Base-by-base conservation (phyloP, 148 eudicot genomes). In the Dianthus caryophyllus region DNA sequence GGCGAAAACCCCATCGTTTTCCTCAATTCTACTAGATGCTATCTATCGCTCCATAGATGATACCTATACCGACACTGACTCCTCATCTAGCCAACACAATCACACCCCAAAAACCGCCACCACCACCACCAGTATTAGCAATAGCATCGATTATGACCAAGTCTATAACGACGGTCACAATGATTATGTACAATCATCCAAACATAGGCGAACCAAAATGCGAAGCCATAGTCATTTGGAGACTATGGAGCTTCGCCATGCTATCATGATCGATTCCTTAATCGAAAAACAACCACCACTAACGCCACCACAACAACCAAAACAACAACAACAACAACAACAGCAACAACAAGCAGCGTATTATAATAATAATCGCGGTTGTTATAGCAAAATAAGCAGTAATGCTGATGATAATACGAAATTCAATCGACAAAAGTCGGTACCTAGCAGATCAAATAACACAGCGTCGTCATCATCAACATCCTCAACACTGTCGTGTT, bases 21-120 rank as follows among this genome's bases (percentile, higher is more conserved):
- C 96, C 5, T 89, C 96, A 11, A 74, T 84, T 30, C 91, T 89
- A 33, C 86, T 89, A 33, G 96, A 89, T 60, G 65, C 91, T 29
- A 84, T 89, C 36, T 84, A 82, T 64, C 83, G 77, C 11, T 88
- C 91, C 0, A 79, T 86, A 12, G 96, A 89, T 41, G 84, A 38
- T 20, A 70, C 59, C 39, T 48, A 17, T 30, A 36, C 48, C 31
- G 38, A 14, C 27, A 33, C 50, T 48, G 44, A 58, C 74, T 43
- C 66, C 62, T 58, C 62, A 18, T 58, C 41, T 58, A 58, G 62
- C 62, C 38, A 58, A 2, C 62, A 29, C 64, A 24, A 14, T 43
- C 27, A 41, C 56, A 57, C 53, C 24, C 50, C 54, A 10, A 57
- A 9, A 36, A 60, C 59, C 39, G 22, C 20, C 51, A 36, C 63